Conservation (phyloP, 768 basidiomycete genomes). For the Trametes villosa region DNA sequence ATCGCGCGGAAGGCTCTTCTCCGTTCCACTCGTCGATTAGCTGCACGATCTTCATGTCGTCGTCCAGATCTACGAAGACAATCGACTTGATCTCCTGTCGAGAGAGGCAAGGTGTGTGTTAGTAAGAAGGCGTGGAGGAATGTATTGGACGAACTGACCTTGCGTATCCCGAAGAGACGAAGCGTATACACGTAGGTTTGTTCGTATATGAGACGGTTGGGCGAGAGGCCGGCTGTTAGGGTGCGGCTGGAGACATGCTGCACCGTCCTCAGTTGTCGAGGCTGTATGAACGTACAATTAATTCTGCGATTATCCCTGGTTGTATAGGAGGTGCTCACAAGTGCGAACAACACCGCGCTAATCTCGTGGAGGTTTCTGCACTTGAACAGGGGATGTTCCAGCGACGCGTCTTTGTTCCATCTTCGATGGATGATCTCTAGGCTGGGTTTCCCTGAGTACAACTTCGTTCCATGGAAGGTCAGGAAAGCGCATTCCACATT, state of each 20-base stretch:
- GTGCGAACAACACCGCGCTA: constrained; percentile 41
- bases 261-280: constrained; percentile 57
- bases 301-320: not conserved
- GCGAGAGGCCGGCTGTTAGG: constrained; percentile 59
- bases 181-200: constrained; percentile 66
- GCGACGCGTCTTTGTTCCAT: constrained; percentile 57
- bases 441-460: constrained; percentile 60
- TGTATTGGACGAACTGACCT: constrained; percentile 38
- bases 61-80: constrained; percentile 66
- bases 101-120: not conserved
- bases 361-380: constrained; percentile 56
- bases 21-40: constrained; percentile 67
- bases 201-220: constrained; percentile 62
- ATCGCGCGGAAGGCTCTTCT: constrained; percentile 52
- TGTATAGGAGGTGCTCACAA: constrained; percentile 43
- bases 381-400: constrained; percentile 60
- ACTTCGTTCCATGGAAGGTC: constrained; percentile 13
- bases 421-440: constrained; percentile 54
- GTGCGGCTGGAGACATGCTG: constrained; percentile 55
- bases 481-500: not conserved
- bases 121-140: no score
- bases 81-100: constrained; percentile 61
- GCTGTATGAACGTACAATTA: constrained; percentile 37
- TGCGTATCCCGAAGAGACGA: constrained; percentile 55
- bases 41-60: constrained; percentile 60